These are phyloP conservation scores for Neofusicoccum cordaticola DNA, from an alignment of 2,329 filamentous ascomycete species.

Conservation along the genomic window DNA sequence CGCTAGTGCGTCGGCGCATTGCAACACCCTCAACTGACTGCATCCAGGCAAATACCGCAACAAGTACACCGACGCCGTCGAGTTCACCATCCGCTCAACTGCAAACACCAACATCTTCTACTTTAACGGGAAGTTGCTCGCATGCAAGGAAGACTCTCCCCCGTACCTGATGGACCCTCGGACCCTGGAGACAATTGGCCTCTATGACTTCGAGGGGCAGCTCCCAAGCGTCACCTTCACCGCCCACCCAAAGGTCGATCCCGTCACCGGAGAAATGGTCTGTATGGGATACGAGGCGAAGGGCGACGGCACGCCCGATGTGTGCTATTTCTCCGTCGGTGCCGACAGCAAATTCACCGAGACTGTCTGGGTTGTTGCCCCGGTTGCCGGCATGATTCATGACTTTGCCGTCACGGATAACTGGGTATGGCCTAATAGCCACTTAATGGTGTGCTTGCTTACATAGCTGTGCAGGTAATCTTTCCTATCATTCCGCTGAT, in stretches of 20 bases:
- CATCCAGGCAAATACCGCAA: conserved; percentile 36
- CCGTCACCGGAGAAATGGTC: conserved; percentile 20
- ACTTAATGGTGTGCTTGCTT: neutral
- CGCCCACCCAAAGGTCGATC: conserved; percentile 25
- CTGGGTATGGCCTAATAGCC: conserved; percentile 20
- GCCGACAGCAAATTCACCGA: conserved; percentile 31
- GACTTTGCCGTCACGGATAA: conserved; percentile 44
- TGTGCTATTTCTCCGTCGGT: conserved; percentile 36
- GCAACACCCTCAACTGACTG: neutral
- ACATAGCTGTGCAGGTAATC: conserved; percentile 27
- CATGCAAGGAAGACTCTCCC: conserved; percentile 22
- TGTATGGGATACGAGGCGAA: conserved; percentile 36
- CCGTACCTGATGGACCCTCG: conserved; percentile 22
- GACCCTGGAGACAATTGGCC: conserved; percentile 7
- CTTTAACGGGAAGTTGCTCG: conserved; percentile 19
- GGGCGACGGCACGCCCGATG: conserved; percentile 39
- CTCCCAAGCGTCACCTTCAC: conserved; percentile 20
- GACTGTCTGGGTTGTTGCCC: conserved; percentile 34
- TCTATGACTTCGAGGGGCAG: conserved; percentile 20
- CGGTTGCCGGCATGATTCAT: conserved; percentile 42
- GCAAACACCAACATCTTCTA: conserved; percentile 26
- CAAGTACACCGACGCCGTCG: conserved; percentile 38
- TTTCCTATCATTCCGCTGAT: conserved; percentile 38
- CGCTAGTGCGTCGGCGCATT: no score
- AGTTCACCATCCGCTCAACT: conserved; percentile 33